Conservation (phyloP, 108 stramenopile species). For the Pseudonitzschia pungens region DNA sequence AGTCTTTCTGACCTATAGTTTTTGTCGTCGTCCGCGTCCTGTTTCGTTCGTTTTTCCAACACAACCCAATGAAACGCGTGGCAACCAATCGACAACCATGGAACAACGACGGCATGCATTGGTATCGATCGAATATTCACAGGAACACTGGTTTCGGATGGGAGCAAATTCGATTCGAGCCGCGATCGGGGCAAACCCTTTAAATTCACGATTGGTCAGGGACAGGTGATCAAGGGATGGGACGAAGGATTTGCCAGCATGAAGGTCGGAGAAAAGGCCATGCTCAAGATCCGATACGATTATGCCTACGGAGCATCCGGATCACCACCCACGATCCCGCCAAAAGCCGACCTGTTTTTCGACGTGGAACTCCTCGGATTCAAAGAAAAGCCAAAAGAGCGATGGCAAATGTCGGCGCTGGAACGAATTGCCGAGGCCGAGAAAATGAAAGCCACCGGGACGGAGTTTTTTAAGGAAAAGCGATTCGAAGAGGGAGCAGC, state of each 20-base stretch:
- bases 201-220: constrained; percentile 92
- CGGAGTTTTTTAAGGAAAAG: constrained; percentile 81
- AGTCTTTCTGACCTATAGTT: neutral
- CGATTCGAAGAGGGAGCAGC: constrained; percentile 72
- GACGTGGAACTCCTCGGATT: constrained; percentile 95
- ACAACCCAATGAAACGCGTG: neutral
- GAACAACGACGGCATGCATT: neutral
- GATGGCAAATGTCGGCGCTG: constrained; percentile 80
- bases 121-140: neutral
- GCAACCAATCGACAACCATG: neutral
- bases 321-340: constrained; percentile 89
- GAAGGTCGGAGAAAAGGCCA: constrained; percentile 89
- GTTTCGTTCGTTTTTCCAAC: neutral
- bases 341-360: constrained; percentile 82
- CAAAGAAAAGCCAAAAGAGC: constrained; percentile 82
- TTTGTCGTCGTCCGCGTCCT: neutral
- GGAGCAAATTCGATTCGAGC: constrained; percentile 85
- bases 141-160: constrained; percentile 82
- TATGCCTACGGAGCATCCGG: constrained; percentile 92
- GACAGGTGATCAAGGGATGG: constrained; percentile 96
- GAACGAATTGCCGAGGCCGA: constrained; percentile 81
- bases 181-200: constrained; percentile 90
- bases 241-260: constrained; percentile 90
- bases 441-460: constrained; percentile 82
- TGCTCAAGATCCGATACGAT: constrained; percentile 69